Conservation (phyloP, 345 rosid species). For the Lepidium aucheri region DNA sequence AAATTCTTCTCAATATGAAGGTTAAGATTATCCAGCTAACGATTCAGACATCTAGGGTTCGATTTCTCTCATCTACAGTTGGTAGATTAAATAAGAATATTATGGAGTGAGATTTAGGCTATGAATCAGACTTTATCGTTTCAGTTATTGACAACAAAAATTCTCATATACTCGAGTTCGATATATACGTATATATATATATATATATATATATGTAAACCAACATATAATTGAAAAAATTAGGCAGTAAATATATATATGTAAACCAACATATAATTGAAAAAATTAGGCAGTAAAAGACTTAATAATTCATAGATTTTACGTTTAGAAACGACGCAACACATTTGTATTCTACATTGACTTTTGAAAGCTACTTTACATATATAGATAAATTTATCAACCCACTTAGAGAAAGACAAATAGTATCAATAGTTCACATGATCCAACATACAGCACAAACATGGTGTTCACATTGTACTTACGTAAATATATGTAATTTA, state of each 20-base stretch:
- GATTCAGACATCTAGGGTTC: too few relatives aligned
- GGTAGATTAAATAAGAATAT: too few relatives aligned
- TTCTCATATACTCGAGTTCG: too few relatives aligned
- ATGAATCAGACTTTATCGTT: too few relatives aligned
- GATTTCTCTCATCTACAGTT: too few relatives aligned
- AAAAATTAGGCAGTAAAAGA: not conserved
- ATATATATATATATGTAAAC: not conserved
- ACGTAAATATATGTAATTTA: not conserved
- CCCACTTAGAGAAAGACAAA: slow-evolving; percentile 10
- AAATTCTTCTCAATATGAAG: too few relatives aligned
- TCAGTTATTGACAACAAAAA: too few relatives aligned
- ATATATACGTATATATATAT: too few relatives aligned
- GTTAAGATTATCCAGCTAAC: too few relatives aligned
- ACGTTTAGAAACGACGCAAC: not conserved
- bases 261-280: not conserved
- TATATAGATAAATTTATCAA: not conserved
- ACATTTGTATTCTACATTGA: slow-evolving; percentile 19
- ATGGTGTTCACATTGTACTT: slow-evolving; percentile 9
- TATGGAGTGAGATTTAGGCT: too few relatives aligned
- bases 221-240: not conserved
- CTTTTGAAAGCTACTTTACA: not conserved
- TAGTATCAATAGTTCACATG: slow-evolving; percentile 15
- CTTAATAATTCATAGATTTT: not conserved
- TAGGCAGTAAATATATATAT: not conserved
- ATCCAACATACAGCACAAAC: not conserved